phyloP scores from a whole-genome alignment of 352 stramenopile genomes.

The Phytophthora syringae region DNA sequence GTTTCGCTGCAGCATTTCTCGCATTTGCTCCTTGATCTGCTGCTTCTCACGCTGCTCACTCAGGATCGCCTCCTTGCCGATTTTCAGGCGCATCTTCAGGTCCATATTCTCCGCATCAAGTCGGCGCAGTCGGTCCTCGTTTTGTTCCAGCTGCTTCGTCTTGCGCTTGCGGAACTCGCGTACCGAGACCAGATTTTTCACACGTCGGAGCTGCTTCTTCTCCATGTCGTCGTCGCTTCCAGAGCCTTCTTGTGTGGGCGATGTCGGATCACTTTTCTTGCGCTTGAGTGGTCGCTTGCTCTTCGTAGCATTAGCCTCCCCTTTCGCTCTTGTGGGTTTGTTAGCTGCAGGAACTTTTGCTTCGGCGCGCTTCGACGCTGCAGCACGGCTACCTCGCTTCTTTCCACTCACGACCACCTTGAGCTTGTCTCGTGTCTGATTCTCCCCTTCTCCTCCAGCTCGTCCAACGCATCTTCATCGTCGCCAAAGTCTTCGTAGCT shows the following conservation, averaged over 20 bases:
- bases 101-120: slow-evolving; percentile 83
- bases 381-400: slow-evolving; percentile 7
- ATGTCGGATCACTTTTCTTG: slow-evolving; percentile 32
- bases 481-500: slow-evolving; percentile 37
- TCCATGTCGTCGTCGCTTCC: slow-evolving; percentile 43
- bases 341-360: slow-evolving; percentile 6
- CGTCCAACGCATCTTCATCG: slow-evolving; percentile 6
- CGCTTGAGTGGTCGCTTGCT: slow-evolving; percentile 35
- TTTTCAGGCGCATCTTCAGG: slow-evolving; percentile 83
- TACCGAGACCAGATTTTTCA: slow-evolving; percentile 79
- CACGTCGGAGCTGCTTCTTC: slow-evolving; percentile 69
- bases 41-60: slow-evolving; percentile 81
- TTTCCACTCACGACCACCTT: neutral
- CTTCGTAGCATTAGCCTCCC: slow-evolving; percentile 8
- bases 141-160: slow-evolving; percentile 77
- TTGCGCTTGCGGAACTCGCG: slow-evolving; percentile 82
- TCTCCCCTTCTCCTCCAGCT: slow-evolving; percentile 11
- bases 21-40: slow-evolving; percentile 84
- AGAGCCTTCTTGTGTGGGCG: slow-evolving; percentile 12
- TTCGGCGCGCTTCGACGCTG: slow-evolving; percentile 1
- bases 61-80: slow-evolving; percentile 77
- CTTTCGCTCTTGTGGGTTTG: slow-evolving; percentile 19
- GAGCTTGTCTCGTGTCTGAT: slow-evolving; percentile 3
- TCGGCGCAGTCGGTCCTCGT: no score
- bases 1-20: slow-evolving; percentile 72